A percentile compares a stretch with the other conserved stretches of the same genome.
Conservation (phyloP, 192 early-diverging fungal species). For the Powellomyces hirtus region DNA sequence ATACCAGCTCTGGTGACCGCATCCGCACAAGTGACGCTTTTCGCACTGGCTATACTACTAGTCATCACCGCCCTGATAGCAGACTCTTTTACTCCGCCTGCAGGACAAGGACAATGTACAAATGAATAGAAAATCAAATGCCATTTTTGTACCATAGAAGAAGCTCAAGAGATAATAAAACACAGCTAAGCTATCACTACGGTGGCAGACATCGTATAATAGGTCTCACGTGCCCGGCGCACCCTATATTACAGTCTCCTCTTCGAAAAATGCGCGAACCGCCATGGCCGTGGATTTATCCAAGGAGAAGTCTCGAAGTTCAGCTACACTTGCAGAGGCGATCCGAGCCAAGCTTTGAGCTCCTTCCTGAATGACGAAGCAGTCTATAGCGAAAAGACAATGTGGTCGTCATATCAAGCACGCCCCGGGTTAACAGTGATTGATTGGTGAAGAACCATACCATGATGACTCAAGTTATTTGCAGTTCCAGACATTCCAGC, state of each 20-base stretch:
- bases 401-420: neutral
- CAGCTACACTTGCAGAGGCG: neutral
- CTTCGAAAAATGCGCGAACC: conserved; percentile 24
- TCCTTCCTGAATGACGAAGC: conserved; percentile 30
- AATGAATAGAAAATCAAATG: neutral
- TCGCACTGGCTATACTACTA: neutral
- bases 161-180: neutral
- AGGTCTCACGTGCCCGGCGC: too few relatives aligned
- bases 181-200: neutral
- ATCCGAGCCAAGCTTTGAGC: conserved; percentile 8
- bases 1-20: neutral
- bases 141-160: neutral
- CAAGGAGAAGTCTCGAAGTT: conserved; percentile 26
- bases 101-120: neutral
- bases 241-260: conserved; percentile 26
- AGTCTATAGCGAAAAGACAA: conserved; percentile 9
- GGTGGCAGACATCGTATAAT: neutral
- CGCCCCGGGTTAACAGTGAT: neutral
- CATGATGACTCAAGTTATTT: conserved; percentile 1
- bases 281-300: conserved; percentile 16
- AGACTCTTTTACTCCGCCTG: neutral
- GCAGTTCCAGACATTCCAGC: conserved; percentile 20
- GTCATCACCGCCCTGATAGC: neutral
- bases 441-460: too few relatives aligned
- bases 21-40: neutral